Percentiles rank a stretch among this genome's conserved stretches.
phyloP scores from a whole-genome alignment of 2,329 filamentous ascomycete species.

The Nemania sp. region DNA sequence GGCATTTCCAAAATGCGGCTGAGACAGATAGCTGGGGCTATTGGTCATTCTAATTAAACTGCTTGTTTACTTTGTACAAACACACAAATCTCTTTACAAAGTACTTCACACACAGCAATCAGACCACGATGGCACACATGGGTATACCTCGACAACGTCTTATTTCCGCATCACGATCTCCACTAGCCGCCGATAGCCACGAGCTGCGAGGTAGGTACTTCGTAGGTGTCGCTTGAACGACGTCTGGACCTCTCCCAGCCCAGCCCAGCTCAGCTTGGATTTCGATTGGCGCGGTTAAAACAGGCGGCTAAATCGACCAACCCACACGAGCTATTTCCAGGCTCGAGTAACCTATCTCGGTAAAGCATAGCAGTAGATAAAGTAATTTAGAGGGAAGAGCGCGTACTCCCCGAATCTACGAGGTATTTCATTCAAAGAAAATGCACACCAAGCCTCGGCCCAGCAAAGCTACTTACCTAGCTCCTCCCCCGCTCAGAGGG shows the following conservation, averaged over 20 bases:
- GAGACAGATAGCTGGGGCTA: not conserved
- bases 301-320: slow-evolving; percentile 20
- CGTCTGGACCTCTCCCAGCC: too few relatives aligned
- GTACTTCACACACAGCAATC: not conserved
- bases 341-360: too few relatives aligned
- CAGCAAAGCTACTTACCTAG: not conserved
- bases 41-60: not conserved
- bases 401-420: too few relatives aligned
- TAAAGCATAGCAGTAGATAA: too few relatives aligned
- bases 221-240: too few relatives aligned
- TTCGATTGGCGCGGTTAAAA: slow-evolving; percentile 28
- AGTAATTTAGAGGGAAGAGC: too few relatives aligned
- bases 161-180: not conserved
- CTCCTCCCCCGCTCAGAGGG: not conserved
- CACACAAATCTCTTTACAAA: not conserved
- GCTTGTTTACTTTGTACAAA: not conserved
- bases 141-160: not conserved
- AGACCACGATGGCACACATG: not conserved
- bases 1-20: not conserved
- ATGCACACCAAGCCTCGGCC: too few relatives aligned
- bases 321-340: slow-evolving; percentile 7
- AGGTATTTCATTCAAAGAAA: too few relatives aligned
- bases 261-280: not conserved
- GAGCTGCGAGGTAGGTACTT: too few relatives aligned
- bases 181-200: not conserved